Evolutionary conservation across 1,284 basidiomycete genomes (phyloP), one percentile per base, ranked within the genome.

Genomic region (Ustilago xerochloae): DNA sequence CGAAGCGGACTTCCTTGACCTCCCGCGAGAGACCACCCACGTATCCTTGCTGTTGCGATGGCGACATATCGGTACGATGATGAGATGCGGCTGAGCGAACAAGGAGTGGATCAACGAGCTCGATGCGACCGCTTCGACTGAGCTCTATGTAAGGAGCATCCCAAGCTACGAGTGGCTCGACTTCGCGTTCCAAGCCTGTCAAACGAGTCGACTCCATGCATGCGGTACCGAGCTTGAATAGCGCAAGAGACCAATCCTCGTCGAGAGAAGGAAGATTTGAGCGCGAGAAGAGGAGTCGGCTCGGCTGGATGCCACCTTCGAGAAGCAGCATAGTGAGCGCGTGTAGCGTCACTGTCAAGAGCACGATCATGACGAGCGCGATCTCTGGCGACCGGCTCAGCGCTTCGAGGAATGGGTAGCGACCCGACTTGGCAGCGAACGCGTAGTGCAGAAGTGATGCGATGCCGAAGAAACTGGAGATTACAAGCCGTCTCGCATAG

Each of bases 141-240:
- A 83, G 60, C 50, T 83, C 79, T 61, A 83, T 71, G 57, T 75
- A 81, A 3, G 81, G 80, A 4, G 54, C 62, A n/a, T 63, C 55
- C 51, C 65, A 74, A 9, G 67, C 66, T 4, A 71, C 55, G 13
- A 81, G 58, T 9, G 66, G 61, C 8, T 69, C 69, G n/a, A 80
- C 56, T 47, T 83, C 77, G 18, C 65, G 59, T 12, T 75, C 70
- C 6, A 83, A 29, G 7, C 81, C 79, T 5, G 73, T 77, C 15
- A 81, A 68, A 4, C 76, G 68, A 3, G 81, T 81, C 41, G 80
- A 79, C 47, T 81, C 74, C 53, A 83, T 75, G 48, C 81, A 83
- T 4, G 79, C 76, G 5, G 80, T 76, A 10, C 80, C 80, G 20
- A 83, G 58, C 60, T 81, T 81, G 72, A 81, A 74, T 6, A 81